Evolutionary conservation across 495 filamentous ascomycete genomes (phyloP), one percentile per base, ranked within the genome.

Genomic region (Penicillium odoratum): DNA sequence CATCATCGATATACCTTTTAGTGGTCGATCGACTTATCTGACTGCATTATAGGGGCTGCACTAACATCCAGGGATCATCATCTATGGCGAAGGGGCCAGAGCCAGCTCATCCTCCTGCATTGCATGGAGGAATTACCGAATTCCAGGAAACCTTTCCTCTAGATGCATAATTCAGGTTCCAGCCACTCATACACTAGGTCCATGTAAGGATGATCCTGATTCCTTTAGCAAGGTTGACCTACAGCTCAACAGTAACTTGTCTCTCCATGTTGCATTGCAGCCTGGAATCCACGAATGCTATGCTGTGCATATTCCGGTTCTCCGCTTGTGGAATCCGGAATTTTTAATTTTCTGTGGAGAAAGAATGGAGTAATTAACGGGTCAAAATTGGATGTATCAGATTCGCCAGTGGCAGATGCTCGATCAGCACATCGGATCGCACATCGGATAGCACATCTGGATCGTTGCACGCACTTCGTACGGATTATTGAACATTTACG

Each of bases 251-350:
- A 21, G 21, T 21, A 21, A 21, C 21, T 21, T 2, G 21, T 21
- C n/a, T 36, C 31, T 42, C 11, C 50, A 42, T 40, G 55, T 55
- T 60, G 53, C 57, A 63, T 63, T 48, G 34, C 48, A 34, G 57
- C 46, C 56, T 52, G 57, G 55, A 59, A 61, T 63, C 43, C 57
- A 28, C 51, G 5, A 51, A 16, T 42, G 54, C 33, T 48, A 57
- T 65, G 43, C 30, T 63, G 60, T 63, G 63, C 62, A 68, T 57
- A 53, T 60, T 53, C 55, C 58, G 55, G 33, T 29, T 55, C 34
- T 5, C 43, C 29, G 52, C 57, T 33, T 36, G 42, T 49, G 56
- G 55, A 57, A 26, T 42, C 26, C 26, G 54, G 57, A 60, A 9
- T 58, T n/a, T 7, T 40, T 55, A 61, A 61, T 56, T 62, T 59